phyloP scores from a whole-genome alignment of 1,284 basidiomycete species.

The Cystobasidium sp. region DNA sequence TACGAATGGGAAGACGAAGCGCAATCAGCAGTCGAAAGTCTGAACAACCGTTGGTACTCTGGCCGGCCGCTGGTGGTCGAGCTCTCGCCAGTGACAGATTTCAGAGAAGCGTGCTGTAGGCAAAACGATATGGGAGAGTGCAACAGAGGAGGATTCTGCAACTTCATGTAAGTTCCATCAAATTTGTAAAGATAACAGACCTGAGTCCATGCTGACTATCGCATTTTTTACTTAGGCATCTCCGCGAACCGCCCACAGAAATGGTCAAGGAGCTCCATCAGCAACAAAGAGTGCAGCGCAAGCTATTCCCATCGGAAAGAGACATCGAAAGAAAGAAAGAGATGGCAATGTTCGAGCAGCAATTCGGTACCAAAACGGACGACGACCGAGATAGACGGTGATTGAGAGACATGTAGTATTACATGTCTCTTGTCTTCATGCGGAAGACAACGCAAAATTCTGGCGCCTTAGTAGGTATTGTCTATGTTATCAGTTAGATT shows the following conservation, averaged over 20 bases:
- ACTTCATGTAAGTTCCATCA: constrained; percentile 77
- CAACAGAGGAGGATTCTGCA: constrained; percentile 95
- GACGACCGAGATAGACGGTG: constrained; percentile 16
- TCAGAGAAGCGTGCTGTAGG: constrained; percentile 96
- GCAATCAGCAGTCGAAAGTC: constrained; percentile 84
- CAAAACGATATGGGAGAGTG: constrained; percentile 98
- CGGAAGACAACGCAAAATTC: too few relatives aligned
- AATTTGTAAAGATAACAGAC: not conserved
- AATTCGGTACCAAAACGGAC: constrained; percentile 25
- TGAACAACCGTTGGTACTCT: constrained; percentile 98
- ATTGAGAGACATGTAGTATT: not conserved
- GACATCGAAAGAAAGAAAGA: constrained; percentile 41
- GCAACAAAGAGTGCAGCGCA: constrained; percentile 81
- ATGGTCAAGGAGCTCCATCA: constrained; percentile 72
- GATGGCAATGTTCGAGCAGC: constrained; percentile 44
- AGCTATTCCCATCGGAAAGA: constrained; percentile 55
- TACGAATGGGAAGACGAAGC: constrained; percentile 99
- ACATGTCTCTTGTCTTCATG: too few relatives aligned
- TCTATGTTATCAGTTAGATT: too few relatives aligned
- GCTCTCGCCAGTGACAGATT: constrained; percentile 96
- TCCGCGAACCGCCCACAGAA: constrained; percentile 56
- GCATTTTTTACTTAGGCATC: constrained; percentile 62
- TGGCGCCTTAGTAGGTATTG: too few relatives aligned
- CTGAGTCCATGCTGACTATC: not conserved
- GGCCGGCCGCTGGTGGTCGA: constrained; percentile 98